Conservation (phyloP, 2,329 filamentous ascomycete species). For the Fusarium udum region DNA sequence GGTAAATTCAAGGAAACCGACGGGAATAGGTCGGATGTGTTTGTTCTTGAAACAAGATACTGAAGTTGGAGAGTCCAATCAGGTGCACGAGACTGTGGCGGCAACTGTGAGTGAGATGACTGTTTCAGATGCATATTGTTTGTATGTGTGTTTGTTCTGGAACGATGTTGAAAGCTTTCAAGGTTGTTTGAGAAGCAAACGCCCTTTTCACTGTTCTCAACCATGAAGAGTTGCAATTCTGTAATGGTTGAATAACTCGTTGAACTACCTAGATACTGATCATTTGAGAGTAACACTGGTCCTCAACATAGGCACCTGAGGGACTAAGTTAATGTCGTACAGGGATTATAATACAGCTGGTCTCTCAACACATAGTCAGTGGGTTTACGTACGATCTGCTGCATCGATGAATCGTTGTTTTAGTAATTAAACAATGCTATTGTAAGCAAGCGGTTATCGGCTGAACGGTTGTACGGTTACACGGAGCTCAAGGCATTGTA, state of each 20-base stretch:
- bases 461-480: neutral
- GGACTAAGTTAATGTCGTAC: neutral
- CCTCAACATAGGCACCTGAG: neutral
- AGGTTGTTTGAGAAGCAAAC: neutral
- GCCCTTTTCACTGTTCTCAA: neutral
- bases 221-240: neutral
- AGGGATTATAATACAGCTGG: neutral
- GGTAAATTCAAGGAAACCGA: conserved; percentile 1
- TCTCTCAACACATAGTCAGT: neutral
- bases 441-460: conserved; percentile 15
- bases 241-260: neutral
- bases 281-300: neutral
- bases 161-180: neutral
- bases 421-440: conserved; percentile 17
- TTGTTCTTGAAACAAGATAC: conserved; percentile 11
- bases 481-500: neutral
- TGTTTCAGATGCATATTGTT: conserved; percentile 16
- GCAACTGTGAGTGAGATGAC: conserved; percentile 6
- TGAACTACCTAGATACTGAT: neutral
- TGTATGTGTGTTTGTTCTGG: neutral
- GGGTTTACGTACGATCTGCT: conserved; percentile 4
- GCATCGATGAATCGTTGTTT: neutral
- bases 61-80: conserved; percentile 16
- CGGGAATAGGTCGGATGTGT: conserved; percentile 26
- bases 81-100: conserved; percentile 3